Evolutionary conservation across 306 rosid genomes (phyloP), one percentile per base, ranked within the genome.

Genomic region (Rosa persica): DNA sequence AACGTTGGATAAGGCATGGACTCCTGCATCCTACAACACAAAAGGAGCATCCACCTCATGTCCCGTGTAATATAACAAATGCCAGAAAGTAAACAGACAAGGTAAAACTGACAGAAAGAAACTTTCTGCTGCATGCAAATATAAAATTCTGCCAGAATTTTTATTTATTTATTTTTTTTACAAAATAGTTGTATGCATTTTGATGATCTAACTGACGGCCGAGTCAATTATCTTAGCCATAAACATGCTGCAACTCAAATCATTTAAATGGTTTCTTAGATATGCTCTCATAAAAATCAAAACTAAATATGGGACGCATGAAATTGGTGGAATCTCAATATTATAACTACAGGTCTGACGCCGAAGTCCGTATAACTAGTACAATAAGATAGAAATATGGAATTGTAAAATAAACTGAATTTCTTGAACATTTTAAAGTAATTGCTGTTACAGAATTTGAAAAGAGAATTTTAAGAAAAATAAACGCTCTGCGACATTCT

Each of bases 1-100:
- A 77, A 91, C 94, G 83, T 95, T 95, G 25, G 97, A 95, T 71
- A 95, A 82, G 77, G 99, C 99, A 79, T 95, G 99, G 20, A 95
- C 99, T 81, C 99, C 98, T 74, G 98, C 96, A 87, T 95, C 99
- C 99, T 95, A 78, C 73, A 86, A 42, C n/a, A 77, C 34, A 81
- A 46, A 15, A 48, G 67, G 23, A 70, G 47, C 12, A 55, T 40
- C 66, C 43, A 78, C 23, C 49, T 44, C 73, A 82, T 70, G 12
- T 75, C 44, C 51, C 8, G 2, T 19, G 0, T 42, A 40, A 74
- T 57, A 23, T 22, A 39, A 55, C 8, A 65, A 12, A 40, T 39
- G 67, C 38, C 43, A 20, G 38, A 54, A 51, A 20, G 42, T 38
- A 54, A 12, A n/a, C 22, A 20, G 5, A 52, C 48, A 36, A 20